A percentile compares a stretch with the other conserved stretches of the same genome.
Conservation (phyloP, 164 flowering plant species). For the Cinnamomum chago region DNA sequence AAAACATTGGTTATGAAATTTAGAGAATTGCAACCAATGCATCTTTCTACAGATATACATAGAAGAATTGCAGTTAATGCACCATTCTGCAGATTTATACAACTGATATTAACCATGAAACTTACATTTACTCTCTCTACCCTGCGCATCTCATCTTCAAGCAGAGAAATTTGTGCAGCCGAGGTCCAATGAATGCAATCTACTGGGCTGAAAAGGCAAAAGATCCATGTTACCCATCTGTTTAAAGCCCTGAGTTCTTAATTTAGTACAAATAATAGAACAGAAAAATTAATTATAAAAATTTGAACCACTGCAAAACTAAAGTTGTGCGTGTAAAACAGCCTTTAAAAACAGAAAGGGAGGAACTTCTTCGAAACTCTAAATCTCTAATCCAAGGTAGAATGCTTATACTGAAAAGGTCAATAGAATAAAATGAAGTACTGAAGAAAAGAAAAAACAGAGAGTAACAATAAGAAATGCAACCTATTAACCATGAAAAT, state of each 20-base stretch:
- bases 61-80: no score
- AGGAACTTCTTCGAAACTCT: background rate
- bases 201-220: slow-evolving; percentile 66
- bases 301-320: background rate
- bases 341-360: background rate
- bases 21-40: no score
- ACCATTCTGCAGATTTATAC: background rate
- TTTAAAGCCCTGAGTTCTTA: background rate
- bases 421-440: no score
- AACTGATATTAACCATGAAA: background rate
- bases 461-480: no score
- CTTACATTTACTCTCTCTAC: slow-evolving; percentile 95
- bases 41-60: no score
- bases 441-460: no score
- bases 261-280: background rate
- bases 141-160: slow-evolving; percentile 97
- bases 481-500: no score
- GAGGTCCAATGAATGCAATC: slow-evolving; percentile 99
- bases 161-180: slow-evolving; percentile 86
- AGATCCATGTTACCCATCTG: slow-evolving; percentile 1
- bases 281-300: background rate
- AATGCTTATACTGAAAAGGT: no score
- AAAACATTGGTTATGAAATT: no score
- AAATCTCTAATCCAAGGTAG: no score
- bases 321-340: background rate